phyloP scores from a whole-genome alignment of 2,329 filamentous ascomycete genomes.

The Rasamsonia emersonii region DNA sequence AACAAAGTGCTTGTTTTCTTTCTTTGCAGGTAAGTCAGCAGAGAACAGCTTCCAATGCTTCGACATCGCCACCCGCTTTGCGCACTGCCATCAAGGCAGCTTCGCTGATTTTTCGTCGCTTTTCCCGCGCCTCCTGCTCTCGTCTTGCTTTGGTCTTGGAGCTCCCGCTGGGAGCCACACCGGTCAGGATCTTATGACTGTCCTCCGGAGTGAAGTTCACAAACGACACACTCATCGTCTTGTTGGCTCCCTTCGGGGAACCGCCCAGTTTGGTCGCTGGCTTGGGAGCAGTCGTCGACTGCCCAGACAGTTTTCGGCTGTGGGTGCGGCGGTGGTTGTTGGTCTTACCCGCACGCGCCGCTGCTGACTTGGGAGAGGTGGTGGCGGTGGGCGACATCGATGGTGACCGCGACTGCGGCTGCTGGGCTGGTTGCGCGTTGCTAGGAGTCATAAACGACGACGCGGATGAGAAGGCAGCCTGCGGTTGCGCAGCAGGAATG shows the following conservation, averaged over 20 bases:
- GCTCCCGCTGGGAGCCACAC: constrained; percentile 83
- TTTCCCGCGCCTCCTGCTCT: constrained; percentile 79
- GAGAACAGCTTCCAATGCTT: constrained; percentile 33
- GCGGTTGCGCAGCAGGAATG: constrained; percentile 9
- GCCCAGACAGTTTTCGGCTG: constrained; percentile 32
- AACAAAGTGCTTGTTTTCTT: constrained; percentile 2
- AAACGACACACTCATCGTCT: constrained; percentile 53
- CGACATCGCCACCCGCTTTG: constrained; percentile 38
- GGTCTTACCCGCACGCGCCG: constrained; percentile 16
- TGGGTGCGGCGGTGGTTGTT: constrained; percentile 28
- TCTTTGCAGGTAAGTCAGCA: no score
- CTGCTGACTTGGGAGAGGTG: constrained; percentile 20
- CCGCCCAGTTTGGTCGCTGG: constrained; percentile 21
- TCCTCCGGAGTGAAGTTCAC: constrained; percentile 87
- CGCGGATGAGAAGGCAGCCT: constrained; percentile 16
- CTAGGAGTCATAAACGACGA: constrained; percentile 21
- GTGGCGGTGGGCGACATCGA: constrained; percentile 28
- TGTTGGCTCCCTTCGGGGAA: constrained; percentile 23
- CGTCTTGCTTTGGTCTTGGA: constrained; percentile 90
- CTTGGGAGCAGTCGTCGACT: constrained; percentile 23
- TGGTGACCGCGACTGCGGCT: constrained; percentile 26
- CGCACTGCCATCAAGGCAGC: constrained; percentile 36
- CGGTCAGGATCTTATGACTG: constrained; percentile 68
- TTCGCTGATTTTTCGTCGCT: constrained; percentile 44
- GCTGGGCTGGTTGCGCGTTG: constrained; percentile 7